A percentile compares a stretch with the other conserved stretches of the same genome.
phyloP scores from a whole-genome alignment of 495 filamentous ascomycete species.

The Geopyxis carbonaria region DNA sequence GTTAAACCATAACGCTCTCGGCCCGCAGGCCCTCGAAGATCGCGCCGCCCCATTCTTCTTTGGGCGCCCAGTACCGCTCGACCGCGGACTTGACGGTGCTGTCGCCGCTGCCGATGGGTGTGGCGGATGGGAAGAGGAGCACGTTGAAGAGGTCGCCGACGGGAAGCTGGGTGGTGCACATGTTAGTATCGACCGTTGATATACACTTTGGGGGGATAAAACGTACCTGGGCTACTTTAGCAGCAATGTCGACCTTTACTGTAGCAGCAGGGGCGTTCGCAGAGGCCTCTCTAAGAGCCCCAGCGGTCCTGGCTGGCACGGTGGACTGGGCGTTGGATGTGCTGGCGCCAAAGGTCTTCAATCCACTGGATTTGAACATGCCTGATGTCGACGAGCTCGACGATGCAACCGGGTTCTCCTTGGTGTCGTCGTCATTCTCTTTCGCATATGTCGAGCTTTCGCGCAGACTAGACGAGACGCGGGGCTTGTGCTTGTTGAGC shows the following conservation, averaged over 20 bases:
- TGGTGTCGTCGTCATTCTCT: constrained; percentile 16
- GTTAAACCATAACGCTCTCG: constrained; percentile 18
- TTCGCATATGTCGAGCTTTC: constrained; percentile 21
- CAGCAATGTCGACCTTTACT: constrained; percentile 20
- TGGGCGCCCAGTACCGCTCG: background rate
- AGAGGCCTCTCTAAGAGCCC: constrained; percentile 19
- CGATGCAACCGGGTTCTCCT: constrained; percentile 10
- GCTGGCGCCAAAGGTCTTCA: constrained; percentile 10
- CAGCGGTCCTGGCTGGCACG: constrained; percentile 8
- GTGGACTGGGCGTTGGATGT: constrained; percentile 7
- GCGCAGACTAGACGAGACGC: constrained; percentile 16
- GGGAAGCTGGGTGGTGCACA: constrained; percentile 8
- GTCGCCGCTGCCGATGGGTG: background rate
- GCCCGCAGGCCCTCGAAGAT: constrained; percentile 9
- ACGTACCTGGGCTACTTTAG: constrained; percentile 20
- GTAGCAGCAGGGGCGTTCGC: constrained; percentile 8
- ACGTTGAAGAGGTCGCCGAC: constrained; percentile 14
- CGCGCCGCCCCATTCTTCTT: background rate
- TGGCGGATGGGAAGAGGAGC: too few species aligned
- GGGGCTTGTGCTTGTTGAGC: constrained; percentile 23
- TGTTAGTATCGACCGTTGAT: background rate
- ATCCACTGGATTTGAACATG: constrained; percentile 2
- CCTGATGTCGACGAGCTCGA: background rate
- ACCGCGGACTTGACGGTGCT: background rate
- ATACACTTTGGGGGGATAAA: background rate